Evolutionary conservation across 2,329 filamentous ascomycete species (phyloP), one percentile per base, ranked within the genome.

Genomic region (Colletotrichum sp.): DNA sequence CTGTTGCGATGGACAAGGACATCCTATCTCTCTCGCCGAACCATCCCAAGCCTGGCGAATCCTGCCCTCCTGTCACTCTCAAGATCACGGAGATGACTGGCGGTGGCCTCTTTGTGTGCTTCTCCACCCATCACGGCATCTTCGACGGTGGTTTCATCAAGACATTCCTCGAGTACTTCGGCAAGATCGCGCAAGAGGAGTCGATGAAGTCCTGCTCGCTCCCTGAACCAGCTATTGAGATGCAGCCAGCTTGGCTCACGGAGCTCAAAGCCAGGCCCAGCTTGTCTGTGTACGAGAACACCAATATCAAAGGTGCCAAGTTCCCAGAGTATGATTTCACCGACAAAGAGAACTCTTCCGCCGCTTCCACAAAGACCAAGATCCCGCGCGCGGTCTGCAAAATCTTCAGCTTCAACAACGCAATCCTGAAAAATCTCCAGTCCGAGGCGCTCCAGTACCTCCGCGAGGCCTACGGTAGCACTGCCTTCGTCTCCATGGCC

Each of bases 81-180:
- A 70, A 71, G 43, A 8, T 75, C 5, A 71, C 71, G 0, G 61
- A 65, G 15, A 21, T 71, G 18, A 7, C 9, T 39, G 28, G 16
- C 0, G 66, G 36, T 4, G 74, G 74, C 1, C 26, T 76, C 6
- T 67, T 76, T 3, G 28, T 71, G 5, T 76, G 82, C 79, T 86
- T 87, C 79, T 86, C 84, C 24, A 86, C 85, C 6, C 85, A 85
- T 15, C 84, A 83, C 9, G 82, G 82, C 9, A 84, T 84, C 78
- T 82, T 82, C 13, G 74, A 76, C 4, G 66, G 71, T 1, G 48
- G 71, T 1, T 75, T 76, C 21, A 67, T 76, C 67, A 65, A 48
- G 26, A 36, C 72, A 0, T 75, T 75, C 26, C 15, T 76, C 9
- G 71, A 75, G 16, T 76, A 68, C 48, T 73, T 76, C 32, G 70